Percentiles rank a stretch among this genome's conserved stretches.
Evolutionary conservation across 2,329 filamentous ascomycete species (phyloP).

Genomic region (Calonectria honghensis): DNA sequence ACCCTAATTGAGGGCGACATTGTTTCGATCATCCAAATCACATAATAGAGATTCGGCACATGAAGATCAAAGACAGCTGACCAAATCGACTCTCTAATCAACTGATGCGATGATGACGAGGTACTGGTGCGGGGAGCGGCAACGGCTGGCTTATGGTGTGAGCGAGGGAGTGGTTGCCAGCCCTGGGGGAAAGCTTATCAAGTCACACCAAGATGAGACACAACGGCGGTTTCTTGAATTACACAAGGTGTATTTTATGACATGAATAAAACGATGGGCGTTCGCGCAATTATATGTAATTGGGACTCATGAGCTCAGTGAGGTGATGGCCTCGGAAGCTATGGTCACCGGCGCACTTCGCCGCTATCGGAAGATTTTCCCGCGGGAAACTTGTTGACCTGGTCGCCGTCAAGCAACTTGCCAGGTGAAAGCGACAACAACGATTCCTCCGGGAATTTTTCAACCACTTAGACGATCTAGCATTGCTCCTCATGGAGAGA

Average conservation of each 20-base stretch:
- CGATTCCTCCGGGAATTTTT: slow-evolving; percentile 2
- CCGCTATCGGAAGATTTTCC: slow-evolving; percentile 40
- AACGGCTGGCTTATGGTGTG: slow-evolving; percentile 47
- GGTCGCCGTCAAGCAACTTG: background rate
- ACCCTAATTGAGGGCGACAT: slow-evolving; percentile 54
- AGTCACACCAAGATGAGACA: slow-evolving; percentile 22
- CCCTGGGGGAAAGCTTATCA: slow-evolving; percentile 44
- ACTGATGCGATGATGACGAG: slow-evolving; percentile 43
- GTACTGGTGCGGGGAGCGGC: slow-evolving; percentile 52
- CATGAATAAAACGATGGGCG: background rate
- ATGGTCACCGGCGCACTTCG: slow-evolving; percentile 22
- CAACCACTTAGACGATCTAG: background rate
- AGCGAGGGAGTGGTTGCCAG: slow-evolving; percentile 40
- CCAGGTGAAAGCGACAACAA: background rate
- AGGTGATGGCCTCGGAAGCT: slow-evolving; percentile 22
- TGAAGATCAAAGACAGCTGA: slow-evolving; percentile 47
- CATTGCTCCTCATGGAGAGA: slow-evolving; percentile 12
- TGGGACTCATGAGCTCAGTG: slow-evolving; percentile 5
- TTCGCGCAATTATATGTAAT: slow-evolving; percentile 15
- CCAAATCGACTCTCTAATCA: slow-evolving; percentile 41
- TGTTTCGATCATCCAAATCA: slow-evolving; percentile 43
- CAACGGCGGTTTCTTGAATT: background rate
- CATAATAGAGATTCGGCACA: slow-evolving; percentile 49
- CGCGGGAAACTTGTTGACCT: slow-evolving; percentile 9
- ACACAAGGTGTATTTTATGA: background rate